Base-by-base conservation (phyloP, 2,329 filamentous ascomycete species). In the Myriosclerotinia scirpicola region DNA sequence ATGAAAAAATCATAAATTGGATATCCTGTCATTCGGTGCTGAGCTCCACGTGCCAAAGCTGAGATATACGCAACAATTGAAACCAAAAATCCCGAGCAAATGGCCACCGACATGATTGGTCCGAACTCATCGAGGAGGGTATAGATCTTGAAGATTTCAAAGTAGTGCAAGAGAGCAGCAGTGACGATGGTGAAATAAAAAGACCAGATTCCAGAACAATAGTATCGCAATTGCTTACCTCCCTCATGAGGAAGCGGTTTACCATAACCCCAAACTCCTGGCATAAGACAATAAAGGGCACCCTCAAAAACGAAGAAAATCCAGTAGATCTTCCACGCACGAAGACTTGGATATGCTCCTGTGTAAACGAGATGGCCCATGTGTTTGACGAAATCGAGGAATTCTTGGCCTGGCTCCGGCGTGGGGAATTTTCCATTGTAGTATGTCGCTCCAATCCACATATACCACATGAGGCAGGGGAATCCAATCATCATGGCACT, bases 401-500 rank as follows among this genome's bases (percentile, higher is more conserved):
- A 86, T 72, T 83, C 88, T 81, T 96, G 84, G 53, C 85, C 90
- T 54, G 85, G 77, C 2, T 80, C 80, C 1, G 87, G 90, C 54
- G 81, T 80, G 20, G 95, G 95, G 62, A 96, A 83, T 70, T 90
- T 88, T 73, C 94, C 94, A 76, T 92, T 82, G 80, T 97, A 99
- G 81, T 94, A 97, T 60, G 89, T 93, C 44, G 94, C 91, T 61
- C 95, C 95, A 78, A 96, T 89, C 93, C 93, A 98, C 93, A 99
- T 97, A 81, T 97, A 98, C 85, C 92, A 97, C 94, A 98, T 98
- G 73, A 99, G 85, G 48, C 89, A 69, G n/a, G 95, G 95, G 79
- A 98, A 99, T 55, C 90, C 87, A 69, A 93, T 84, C 92, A 98
- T 98, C 86, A 97, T 93, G 72, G 85, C 82, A 20, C 85, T 80